Evolutionary conservation across 2,329 filamentous ascomycete genomes (phyloP).

Genomic region (Claviceps sp.): DNA sequence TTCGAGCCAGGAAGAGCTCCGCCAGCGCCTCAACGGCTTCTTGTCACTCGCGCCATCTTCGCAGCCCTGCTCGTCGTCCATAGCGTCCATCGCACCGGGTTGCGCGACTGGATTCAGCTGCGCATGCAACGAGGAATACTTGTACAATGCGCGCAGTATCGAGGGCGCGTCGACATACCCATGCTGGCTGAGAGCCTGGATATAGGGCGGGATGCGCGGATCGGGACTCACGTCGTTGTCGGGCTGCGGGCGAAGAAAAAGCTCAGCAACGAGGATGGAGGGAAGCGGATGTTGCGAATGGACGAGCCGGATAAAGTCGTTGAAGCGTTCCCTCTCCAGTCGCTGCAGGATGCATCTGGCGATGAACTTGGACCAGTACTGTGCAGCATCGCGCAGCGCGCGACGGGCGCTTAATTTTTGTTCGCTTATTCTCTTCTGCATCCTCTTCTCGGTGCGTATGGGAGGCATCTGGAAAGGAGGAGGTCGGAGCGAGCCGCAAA

Average conservation of each 20-base stretch:
- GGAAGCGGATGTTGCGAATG: constrained; percentile 38
- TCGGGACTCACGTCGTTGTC: constrained; percentile 38
- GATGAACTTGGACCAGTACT: constrained; percentile 39
- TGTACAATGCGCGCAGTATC: constrained; percentile 41
- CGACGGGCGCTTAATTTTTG: constrained; percentile 9
- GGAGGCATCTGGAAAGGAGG: neutral
- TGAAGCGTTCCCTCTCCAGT: constrained; percentile 40
- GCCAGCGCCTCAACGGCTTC: constrained; percentile 30
- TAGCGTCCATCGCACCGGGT: constrained; percentile 2
- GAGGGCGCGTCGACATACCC: constrained; percentile 40
- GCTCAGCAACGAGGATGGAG: constrained; percentile 37
- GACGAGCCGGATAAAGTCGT: constrained; percentile 34
- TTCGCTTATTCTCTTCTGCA: constrained; percentile 14
- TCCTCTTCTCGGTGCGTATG: constrained; percentile 4
- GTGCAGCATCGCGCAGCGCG: constrained; percentile 16
- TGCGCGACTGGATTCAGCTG: constrained; percentile 6
- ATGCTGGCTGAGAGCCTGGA: constrained; percentile 39
- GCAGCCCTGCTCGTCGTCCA: constrained; percentile 1
- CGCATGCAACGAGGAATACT: constrained; percentile 40
- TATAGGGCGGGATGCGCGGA: constrained; percentile 44
- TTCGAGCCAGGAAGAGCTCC: constrained; percentile 50
- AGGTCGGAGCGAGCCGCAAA: neutral
- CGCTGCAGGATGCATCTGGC: constrained; percentile 35
- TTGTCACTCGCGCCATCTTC: constrained; percentile 8
- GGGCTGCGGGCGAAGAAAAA: constrained; percentile 42